These are phyloP conservation scores for Moesziomyces parantarcticus DNA, from an alignment of 1,284 basidiomycete genomes.

Conservation along the genomic window DNA sequence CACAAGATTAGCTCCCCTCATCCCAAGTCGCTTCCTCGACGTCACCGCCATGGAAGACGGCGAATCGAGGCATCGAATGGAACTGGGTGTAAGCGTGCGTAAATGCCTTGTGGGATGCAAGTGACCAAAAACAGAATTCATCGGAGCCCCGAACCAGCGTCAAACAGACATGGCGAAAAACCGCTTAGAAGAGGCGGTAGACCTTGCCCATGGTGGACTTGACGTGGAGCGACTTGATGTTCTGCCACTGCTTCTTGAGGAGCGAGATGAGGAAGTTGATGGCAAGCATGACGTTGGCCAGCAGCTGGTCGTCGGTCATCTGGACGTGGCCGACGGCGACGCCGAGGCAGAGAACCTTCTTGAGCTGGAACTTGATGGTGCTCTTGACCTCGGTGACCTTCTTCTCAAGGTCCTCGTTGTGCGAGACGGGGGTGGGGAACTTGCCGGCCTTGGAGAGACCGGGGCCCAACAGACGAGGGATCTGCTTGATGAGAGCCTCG, in stretches of 20 bases:
- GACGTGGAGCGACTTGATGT: conserved; percentile 98
- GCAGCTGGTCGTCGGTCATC: conserved; percentile 97
- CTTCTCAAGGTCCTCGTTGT: conserved; percentile 88
- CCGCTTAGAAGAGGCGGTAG: conserved; percentile 84
- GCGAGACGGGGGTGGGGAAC: conserved; percentile 93
- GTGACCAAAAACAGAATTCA: conserved; percentile 18
- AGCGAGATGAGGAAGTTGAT: conserved; percentile 99
- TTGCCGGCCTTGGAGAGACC: conserved; percentile 99
- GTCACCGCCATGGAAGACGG: neutral
- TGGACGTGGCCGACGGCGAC: conserved; percentile 97
- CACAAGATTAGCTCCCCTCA: conserved; percentile 56
- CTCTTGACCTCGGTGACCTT: conserved; percentile 96
- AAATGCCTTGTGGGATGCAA: conserved; percentile 45
- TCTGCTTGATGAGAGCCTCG: conserved; percentile 99
- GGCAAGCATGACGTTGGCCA: conserved; percentile 95
- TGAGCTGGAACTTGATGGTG: conserved; percentile 80
- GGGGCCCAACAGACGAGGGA: conserved; percentile 98
- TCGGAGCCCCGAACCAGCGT: neutral
- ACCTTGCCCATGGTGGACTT: conserved; percentile 99
- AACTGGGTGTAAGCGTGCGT: conserved; percentile 63
- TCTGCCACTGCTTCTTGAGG: conserved; percentile 99
- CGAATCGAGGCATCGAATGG: conserved; percentile 17
- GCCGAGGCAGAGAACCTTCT: conserved; percentile 99
- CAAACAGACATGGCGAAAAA: neutral
- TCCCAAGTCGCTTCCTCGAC: conserved; percentile 32